A percentile compares a stretch with the other conserved stretches of the same genome.
phyloP scores from a whole-genome alignment of 176 grass and related monocot species.

The Panicum miliaceum region DNA sequence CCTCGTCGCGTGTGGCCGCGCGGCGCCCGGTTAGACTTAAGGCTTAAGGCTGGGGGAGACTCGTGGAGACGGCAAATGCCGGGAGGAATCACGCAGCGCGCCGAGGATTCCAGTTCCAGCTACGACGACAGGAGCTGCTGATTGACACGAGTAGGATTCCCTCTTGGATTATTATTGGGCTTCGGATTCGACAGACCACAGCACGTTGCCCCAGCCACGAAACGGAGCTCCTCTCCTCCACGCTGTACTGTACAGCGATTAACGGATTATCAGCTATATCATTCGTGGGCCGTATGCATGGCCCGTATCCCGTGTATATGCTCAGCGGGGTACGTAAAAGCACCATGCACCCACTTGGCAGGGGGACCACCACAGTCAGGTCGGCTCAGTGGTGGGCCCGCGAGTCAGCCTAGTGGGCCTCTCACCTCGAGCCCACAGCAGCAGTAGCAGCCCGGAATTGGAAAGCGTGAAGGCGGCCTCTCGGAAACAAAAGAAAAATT shows the following conservation, averaged over 20 bases:
- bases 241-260: no score
- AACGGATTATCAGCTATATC: no score
- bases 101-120: background rate
- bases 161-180: background rate
- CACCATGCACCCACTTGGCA: constrained; percentile 2
- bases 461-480: constrained; percentile 8
- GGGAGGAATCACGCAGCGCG: constrained; percentile 13
- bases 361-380: constrained; percentile 12
- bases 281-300: constrained; percentile 18
- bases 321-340: no score
- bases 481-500: background rate
- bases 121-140: background rate
- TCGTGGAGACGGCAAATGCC: background rate
- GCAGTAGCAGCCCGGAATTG: background rate
- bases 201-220: background rate
- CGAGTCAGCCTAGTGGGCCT: background rate
- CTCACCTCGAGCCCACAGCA: constrained; percentile 26
- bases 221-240: no score
- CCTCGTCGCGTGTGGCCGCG: background rate
- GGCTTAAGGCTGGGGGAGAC: background rate
- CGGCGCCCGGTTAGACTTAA: background rate
- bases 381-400: constrained; percentile 4
- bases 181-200: constrained; percentile 6
- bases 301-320: background rate
- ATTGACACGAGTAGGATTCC: background rate